Evolutionary conservation across 768 basidiomycete genomes (phyloP).

Genomic region (Leccinum variicolor): DNA sequence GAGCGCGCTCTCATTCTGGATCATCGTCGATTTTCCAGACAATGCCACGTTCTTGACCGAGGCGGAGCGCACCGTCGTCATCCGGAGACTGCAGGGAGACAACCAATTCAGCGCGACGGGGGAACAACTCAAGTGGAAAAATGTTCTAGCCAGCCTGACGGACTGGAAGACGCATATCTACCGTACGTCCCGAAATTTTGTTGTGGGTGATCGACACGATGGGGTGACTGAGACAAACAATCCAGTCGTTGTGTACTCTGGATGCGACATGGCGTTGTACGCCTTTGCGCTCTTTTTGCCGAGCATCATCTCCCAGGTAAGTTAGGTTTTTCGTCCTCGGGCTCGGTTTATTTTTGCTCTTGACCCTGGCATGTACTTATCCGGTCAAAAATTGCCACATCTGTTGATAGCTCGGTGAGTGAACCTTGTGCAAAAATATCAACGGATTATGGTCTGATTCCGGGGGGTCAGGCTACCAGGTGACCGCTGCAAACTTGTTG

Average conservation of each 20-base stretch:
- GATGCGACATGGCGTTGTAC: conserved; percentile 65
- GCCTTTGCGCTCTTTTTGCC: conserved; percentile 81
- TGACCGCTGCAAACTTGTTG: conserved; percentile 70
- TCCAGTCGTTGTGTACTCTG: conserved; percentile 54
- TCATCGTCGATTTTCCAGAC: conserved; percentile 82
- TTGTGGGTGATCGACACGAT: background rate
- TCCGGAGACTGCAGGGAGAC: conserved; percentile 64
- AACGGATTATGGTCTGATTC: background rate
- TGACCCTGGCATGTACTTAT: background rate
- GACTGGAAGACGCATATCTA: conserved; percentile 47
- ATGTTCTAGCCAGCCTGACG: conserved; percentile 52
- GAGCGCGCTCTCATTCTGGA: conserved; percentile 63
- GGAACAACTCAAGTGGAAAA: conserved; percentile 54
- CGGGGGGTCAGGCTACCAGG: conserved; percentile 46
- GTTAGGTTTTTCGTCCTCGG: conserved; percentile 5
- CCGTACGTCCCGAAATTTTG: background rate
- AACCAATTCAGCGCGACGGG: conserved; percentile 73
- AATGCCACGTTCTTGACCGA: conserved; percentile 73
- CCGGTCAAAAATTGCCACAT: background rate
- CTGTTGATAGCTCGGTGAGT: conserved; percentile 37
- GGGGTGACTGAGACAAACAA: background rate
- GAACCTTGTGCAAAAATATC: background rate
- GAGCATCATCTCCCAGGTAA: conserved; percentile 68
- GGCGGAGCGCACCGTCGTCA: conserved; percentile 61
- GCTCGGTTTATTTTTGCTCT: background rate